Conservation (phyloP, 257 asterid genomes). For the Jaltomata sinuosa region DNA sequence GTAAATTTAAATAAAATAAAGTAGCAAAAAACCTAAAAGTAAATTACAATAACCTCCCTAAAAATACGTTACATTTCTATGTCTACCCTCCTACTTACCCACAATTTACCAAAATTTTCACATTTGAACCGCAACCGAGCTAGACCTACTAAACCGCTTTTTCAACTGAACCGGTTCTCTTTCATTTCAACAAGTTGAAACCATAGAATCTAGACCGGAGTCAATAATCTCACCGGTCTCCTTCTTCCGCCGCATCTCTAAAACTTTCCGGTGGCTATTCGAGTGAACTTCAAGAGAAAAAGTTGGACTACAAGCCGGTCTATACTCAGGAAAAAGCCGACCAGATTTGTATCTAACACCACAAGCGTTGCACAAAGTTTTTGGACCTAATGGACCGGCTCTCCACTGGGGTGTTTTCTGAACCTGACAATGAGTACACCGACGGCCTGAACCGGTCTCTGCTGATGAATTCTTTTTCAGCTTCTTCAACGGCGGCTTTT, state of each 20-base stretch:
- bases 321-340: slow-evolving; percentile 65
- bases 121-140: slow-evolving; percentile 18
- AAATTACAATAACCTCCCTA: slow-evolving; percentile 29
- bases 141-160: slow-evolving; percentile 1
- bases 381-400: slow-evolving; percentile 77
- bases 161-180: neutral
- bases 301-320: slow-evolving; percentile 88
- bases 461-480: slow-evolving; percentile 29
- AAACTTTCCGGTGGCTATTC: slow-evolving; percentile 71
- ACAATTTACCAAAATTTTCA: slow-evolving; percentile 32
- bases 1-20: slow-evolving; percentile 1
- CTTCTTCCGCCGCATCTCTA: slow-evolving; percentile 73
- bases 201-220: slow-evolving; percentile 19
- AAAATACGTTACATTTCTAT: slow-evolving; percentile 6
- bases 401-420: slow-evolving; percentile 89
- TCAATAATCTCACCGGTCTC: slow-evolving; percentile 17
- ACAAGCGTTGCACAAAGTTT: slow-evolving; percentile 74
- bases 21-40: neutral
- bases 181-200: slow-evolving; percentile 16
- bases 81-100: slow-evolving; percentile 23
- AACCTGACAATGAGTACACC: slow-evolving; percentile 71
- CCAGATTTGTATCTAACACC: slow-evolving; percentile 91
- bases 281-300: slow-evolving; percentile 57
- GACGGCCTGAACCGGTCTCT: slow-evolving; percentile 43
- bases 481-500: slow-evolving; percentile 47